These are phyloP conservation scores for Cucumis cinereus DNA, from an alignment of 306 rosid species.

Conservation along the genomic window DNA sequence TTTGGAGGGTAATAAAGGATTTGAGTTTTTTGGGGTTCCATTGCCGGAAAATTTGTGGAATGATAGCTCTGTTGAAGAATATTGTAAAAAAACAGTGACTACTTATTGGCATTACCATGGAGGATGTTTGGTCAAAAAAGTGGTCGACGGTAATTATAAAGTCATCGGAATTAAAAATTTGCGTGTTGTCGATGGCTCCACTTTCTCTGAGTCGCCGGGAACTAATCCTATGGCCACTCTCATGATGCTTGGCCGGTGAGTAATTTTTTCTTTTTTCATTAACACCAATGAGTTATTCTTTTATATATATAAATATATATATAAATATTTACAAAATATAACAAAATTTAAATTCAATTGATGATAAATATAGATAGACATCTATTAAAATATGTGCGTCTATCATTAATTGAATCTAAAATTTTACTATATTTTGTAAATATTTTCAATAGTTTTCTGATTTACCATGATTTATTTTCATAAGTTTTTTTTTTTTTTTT, in stretches of 20 bases:
- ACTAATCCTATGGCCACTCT: slow-evolving; percentile 21
- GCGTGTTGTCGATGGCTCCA: slow-evolving; percentile 16
- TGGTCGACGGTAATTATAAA: slow-evolving; percentile 14
- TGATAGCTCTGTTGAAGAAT: not conserved
- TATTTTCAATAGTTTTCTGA: too few relatives aligned
- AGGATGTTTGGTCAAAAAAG: slow-evolving; percentile 14
- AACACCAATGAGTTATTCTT: too few relatives aligned
- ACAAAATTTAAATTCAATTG: too few relatives aligned
- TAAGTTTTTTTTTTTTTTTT: too few relatives aligned
- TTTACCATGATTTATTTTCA: too few relatives aligned
- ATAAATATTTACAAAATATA: too few relatives aligned
- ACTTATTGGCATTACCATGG: slow-evolving; percentile 26
- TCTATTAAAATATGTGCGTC: too few relatives aligned
- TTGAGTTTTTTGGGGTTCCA: not conserved
- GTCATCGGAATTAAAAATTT: slow-evolving; percentile 3
- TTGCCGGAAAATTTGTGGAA: not conserved
- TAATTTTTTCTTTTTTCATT: too few relatives aligned
- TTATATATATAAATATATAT: too few relatives aligned
- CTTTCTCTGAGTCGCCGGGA: slow-evolving; percentile 10
- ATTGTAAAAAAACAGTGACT: slow-evolving; percentile 1
- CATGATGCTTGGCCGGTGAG: slow-evolving; percentile 20
- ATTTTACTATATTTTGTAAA: too few relatives aligned
- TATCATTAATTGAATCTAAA: too few relatives aligned
- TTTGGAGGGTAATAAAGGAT: not conserved
- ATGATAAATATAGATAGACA: too few relatives aligned